phyloP scores from a whole-genome alignment of 805 yeast species.

The Lipomyces spencermartinsiae region DNA sequence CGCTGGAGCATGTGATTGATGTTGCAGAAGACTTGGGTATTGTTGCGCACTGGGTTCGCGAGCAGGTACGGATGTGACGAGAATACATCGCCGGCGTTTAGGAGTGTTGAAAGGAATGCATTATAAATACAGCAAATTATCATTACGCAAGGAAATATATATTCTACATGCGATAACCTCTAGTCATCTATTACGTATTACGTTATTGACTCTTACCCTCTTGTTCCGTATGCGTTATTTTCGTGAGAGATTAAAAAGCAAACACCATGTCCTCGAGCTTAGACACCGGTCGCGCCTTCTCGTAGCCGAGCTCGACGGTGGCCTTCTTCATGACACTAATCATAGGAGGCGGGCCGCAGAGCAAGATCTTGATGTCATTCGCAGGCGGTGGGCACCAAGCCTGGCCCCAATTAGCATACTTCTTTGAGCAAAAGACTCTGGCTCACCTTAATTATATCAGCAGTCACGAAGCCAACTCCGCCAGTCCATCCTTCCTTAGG shows the following conservation, averaged over 20 bases:
- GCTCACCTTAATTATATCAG: conserved; percentile 90
- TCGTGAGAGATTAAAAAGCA: conserved; percentile 60
- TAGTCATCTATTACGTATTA: neutral
- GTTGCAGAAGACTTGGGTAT: conserved; percentile 33
- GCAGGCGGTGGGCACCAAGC: conserved; percentile 63
- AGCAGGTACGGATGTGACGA: conserved; percentile 15
- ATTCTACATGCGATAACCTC: neutral
- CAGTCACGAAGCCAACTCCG: conserved; percentile 75
- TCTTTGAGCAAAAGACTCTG: neutral
- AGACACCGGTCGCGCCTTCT: conserved; percentile 85
- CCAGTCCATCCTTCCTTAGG: conserved; percentile 72
- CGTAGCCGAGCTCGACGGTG: conserved; percentile 72
- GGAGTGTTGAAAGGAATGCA: neutral
- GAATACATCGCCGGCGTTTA: neutral
- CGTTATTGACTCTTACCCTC: neutral
- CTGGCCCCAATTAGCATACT: neutral
- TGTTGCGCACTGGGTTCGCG: conserved; percentile 24
- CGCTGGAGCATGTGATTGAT: conserved; percentile 15
- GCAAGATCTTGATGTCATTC: conserved; percentile 67
- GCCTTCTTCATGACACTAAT: conserved; percentile 81
- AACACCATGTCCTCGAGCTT: conserved; percentile 90
- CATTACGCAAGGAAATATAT: neutral
- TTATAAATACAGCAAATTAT: neutral
- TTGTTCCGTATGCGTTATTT: neutral
- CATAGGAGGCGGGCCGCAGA: conserved; percentile 79